Evolutionary conservation across 2,329 filamentous ascomycete genomes (phyloP).

Genomic region (Hypoxylon sp.): DNA sequence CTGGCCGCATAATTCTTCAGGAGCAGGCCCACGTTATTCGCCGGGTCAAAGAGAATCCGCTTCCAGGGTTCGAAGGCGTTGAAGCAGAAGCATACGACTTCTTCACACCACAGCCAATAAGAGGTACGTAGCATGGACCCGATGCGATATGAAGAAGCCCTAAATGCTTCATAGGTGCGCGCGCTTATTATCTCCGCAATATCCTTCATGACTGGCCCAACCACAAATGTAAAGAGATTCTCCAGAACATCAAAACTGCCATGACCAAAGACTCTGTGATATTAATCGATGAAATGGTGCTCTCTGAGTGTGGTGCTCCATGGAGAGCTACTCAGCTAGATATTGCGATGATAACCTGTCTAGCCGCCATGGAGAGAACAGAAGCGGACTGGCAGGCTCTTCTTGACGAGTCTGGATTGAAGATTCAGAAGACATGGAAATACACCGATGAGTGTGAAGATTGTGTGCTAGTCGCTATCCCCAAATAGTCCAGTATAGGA

Average conservation of each 20-base stretch:
- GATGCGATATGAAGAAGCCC: background rate
- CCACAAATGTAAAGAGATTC: slow-evolving; percentile 34
- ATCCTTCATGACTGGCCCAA: slow-evolving; percentile 40
- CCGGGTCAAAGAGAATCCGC: background rate
- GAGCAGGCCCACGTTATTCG: background rate
- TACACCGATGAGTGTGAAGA: slow-evolving; percentile 4
- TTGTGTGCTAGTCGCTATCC: background rate
- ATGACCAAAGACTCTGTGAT: slow-evolving; percentile 39
- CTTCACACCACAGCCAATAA: background rate
- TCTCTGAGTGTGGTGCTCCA: background rate
- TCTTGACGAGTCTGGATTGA: background rate
- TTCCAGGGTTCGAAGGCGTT: background rate
- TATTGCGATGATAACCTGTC: background rate
- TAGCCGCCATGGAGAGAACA: background rate
- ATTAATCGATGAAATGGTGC: background rate
- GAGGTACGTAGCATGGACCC: slow-evolving; percentile 4
- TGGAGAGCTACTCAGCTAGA: background rate
- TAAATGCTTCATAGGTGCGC: slow-evolving; percentile 27
- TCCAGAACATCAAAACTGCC: slow-evolving; percentile 30
- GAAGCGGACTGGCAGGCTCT: background rate
- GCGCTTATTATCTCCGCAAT: slow-evolving; percentile 43
- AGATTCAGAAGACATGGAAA: background rate
- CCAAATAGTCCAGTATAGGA: background rate
- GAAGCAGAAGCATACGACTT: background rate
- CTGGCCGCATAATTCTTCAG: background rate